These are phyloP conservation scores for Elaeis oleifera DNA, from an alignment of 202 grass and related monocot species.

Conservation along the genomic window DNA sequence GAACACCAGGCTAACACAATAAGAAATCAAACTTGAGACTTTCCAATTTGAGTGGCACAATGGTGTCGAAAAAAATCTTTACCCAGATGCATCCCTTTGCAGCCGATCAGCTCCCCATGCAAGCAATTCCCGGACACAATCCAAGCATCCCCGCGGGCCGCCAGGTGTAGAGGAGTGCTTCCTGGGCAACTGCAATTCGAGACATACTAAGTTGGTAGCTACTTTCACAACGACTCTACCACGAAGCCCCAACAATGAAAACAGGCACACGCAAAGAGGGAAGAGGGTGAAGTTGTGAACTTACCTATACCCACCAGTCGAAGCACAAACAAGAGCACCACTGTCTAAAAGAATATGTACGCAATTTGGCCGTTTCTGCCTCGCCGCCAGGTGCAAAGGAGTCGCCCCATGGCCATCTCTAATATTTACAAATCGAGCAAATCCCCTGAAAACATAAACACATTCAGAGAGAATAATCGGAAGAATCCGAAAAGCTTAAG, in stretches of 20 bases:
- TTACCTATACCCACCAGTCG: conserved; percentile 70
- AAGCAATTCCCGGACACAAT: conserved; percentile 70
- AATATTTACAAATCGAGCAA: conserved; percentile 80
- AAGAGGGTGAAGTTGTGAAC: no score
- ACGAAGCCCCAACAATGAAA: no score
- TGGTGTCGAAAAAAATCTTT: conserved; percentile 9
- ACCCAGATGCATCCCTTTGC: conserved; percentile 78
- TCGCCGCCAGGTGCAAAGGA: conserved; percentile 76
- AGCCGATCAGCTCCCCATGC: conserved; percentile 95
- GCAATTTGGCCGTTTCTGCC: conserved; percentile 50
- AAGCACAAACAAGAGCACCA: conserved; percentile 67
- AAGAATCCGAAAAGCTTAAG: background rate
- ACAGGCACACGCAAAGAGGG: background rate
- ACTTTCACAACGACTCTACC: no score
- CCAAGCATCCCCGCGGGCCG: conserved; percentile 69
- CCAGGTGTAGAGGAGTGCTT: conserved; percentile 74
- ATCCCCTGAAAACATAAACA: conserved; percentile 42
- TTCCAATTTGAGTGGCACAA: no score
- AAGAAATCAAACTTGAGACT: no score
- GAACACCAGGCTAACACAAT: no score
- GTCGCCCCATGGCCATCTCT: conserved; percentile 83
- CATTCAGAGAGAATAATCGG: no score
- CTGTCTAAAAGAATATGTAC: conserved; percentile 70
- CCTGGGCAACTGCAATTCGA: conserved; percentile 51
- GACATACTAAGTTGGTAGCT: no score